phyloP scores from a whole-genome alignment of 2,329 filamentous ascomycete genomes.

The Pseudopyrenochaeta lycopersici region DNA sequence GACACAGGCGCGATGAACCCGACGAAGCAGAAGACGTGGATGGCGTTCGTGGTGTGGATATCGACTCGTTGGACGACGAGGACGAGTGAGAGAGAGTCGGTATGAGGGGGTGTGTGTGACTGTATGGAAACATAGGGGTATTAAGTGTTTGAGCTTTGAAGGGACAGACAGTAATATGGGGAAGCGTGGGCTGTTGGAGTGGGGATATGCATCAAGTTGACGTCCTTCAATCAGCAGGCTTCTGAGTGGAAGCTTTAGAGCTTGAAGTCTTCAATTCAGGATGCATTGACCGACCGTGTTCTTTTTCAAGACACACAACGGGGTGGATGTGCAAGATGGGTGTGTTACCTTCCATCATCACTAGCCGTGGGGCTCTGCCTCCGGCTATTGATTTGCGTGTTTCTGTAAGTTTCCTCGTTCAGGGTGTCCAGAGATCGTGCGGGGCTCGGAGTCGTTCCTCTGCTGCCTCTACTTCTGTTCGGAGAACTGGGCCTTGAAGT shows the following conservation, averaged over 20 bases:
- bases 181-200: neutral
- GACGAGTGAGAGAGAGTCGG: constrained; percentile 18
- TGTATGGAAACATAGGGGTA: constrained; percentile 17
- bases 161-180: constrained; percentile 1
- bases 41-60: constrained; percentile 8
- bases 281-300: neutral
- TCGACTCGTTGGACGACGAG: constrained; percentile 15
- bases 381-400: constrained; percentile 45
- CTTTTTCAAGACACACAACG: neutral
- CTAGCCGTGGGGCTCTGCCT: constrained; percentile 36
- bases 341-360: constrained; percentile 36
- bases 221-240: neutral
- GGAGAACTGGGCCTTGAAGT: constrained; percentile 55
- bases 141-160: constrained; percentile 24
- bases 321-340: constrained; percentile 12
- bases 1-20: neutral
- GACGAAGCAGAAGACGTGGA: constrained; percentile 2
- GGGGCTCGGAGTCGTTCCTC: constrained; percentile 45
- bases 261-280: neutral
- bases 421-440: constrained; percentile 44
- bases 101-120: constrained; percentile 9
- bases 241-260: neutral
- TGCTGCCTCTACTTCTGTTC: constrained; percentile 36
- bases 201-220: neutral
- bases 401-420: constrained; percentile 48